Evolutionary conservation across 495 filamentous ascomycete genomes (phyloP).

Genomic region (Trichoderma orchidacearum): DNA sequence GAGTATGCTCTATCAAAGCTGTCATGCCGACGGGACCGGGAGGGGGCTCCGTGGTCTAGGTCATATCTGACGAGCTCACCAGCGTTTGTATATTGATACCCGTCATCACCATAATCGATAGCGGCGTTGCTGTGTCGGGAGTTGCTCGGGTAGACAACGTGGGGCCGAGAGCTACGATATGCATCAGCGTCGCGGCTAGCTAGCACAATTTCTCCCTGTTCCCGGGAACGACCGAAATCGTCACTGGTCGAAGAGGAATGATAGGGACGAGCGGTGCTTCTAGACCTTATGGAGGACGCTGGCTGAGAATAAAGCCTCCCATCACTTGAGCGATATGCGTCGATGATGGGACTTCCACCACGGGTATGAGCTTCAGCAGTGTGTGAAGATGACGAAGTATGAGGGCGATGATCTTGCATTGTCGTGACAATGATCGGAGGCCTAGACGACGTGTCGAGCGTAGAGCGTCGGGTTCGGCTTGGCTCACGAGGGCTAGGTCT

Average conservation of each 20-base stretch:
- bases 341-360: slow-evolving; percentile 28
- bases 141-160: slow-evolving; percentile 16
- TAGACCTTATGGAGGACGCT: slow-evolving; percentile 30
- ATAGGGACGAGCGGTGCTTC: slow-evolving; percentile 14
- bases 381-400: slow-evolving; percentile 8
- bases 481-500: slow-evolving; percentile 24
- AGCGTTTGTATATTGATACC: slow-evolving; percentile 60
- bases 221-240: slow-evolving; percentile 27
- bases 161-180: slow-evolving; percentile 22
- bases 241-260: slow-evolving; percentile 25
- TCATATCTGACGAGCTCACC: slow-evolving; percentile 57
- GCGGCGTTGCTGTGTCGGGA: slow-evolving; percentile 21
- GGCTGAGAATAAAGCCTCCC: slow-evolving; percentile 36
- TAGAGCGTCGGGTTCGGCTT: slow-evolving; percentile 22
- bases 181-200: slow-evolving; percentile 17
- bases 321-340: slow-evolving; percentile 34
- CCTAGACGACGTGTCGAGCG: slow-evolving; percentile 20
- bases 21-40: slow-evolving; percentile 28
- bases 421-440: slow-evolving; percentile 36
- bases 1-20: slow-evolving; percentile 41
- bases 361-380: slow-evolving; percentile 12
- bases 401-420: slow-evolving; percentile 8
- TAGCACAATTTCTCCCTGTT: slow-evolving; percentile 26
- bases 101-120: slow-evolving; percentile 49
- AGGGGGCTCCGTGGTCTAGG: slow-evolving; percentile 30